Base-by-base conservation (phyloP, 2,329 filamentous ascomycete genomes). In the Apiospora marii region DNA sequence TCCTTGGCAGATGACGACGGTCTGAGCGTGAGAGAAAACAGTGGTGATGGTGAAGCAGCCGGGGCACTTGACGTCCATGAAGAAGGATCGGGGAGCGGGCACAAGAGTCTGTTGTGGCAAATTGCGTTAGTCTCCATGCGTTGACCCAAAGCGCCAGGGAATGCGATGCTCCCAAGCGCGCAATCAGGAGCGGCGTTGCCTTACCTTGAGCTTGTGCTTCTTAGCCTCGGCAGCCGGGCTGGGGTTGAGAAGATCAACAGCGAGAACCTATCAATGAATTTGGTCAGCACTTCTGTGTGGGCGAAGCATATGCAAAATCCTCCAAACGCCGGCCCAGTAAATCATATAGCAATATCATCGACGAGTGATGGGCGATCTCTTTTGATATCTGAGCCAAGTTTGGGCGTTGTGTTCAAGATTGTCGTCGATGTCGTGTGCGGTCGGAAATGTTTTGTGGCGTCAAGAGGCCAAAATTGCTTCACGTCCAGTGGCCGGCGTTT, bases 21-120 rank as follows among this genome's bases (percentile, higher is more conserved):
- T 99, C 92, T 99, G 96, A 87, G 96, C 96, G 92, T 99, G 96
- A 78, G 96, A 98, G 94, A 98, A 99, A 88, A 99, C 96, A 87
- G 96, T 99, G 87, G 96, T 99, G 92, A 99, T 99, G 87, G 95
- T 98, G 93, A 98, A 99, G 94, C 96, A 99, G 84, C 96, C 96
- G 86, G 96, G 96, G 94, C 96, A 99, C 93, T 99, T 99, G 91
- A 99, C 96, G 86, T 99, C 96, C 96, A 99, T 99, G 94, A 99
- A 99, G 94, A 98, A 99, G 80, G 96, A 98, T 86, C 96, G 94
- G 83, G 96, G 96, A 79, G 91, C 93, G 83, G 96, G 96, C 85
- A 99, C 96, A 82, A 99, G 94, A 80, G 91, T 95, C 95, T 97
- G 80, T 75, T 7, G 19, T 64, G n/a, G 49, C 27, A 70, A 72